Conservation (phyloP, 257 asterid species). For the Anisodus tanguticus region DNA sequence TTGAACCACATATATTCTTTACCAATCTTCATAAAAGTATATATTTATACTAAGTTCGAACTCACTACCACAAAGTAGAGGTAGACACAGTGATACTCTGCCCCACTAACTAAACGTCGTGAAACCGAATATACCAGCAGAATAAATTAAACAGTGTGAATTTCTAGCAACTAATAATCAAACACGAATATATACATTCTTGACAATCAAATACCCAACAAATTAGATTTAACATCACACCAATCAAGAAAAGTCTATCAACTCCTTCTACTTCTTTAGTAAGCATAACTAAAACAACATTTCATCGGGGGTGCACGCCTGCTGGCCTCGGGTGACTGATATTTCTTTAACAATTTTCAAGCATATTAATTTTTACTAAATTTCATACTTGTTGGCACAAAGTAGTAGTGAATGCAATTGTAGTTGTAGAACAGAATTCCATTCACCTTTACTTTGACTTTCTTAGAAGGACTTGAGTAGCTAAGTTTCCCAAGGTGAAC, state of each 20-base stretch:
- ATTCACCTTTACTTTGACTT: too few species aligned
- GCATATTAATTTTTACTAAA: neutral
- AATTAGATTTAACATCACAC: neutral
- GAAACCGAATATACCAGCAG: neutral
- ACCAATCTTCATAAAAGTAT: neutral
- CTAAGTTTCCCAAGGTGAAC: too few species aligned
- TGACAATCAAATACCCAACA: neutral
- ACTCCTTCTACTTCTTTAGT: neutral
- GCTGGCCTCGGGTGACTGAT: neutral
- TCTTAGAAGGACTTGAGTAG: too few species aligned
- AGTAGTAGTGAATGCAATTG: neutral
- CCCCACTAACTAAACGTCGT: neutral
- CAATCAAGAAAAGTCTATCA: neutral
- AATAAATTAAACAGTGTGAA: neutral
- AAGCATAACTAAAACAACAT: neutral
- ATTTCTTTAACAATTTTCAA: neutral
- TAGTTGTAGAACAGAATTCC: neutral
- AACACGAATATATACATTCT: neutral
- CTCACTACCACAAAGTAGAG: neutral
- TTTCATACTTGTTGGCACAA: neutral
- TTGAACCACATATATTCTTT: neutral
- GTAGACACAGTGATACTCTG: neutral
- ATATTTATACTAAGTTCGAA: neutral
- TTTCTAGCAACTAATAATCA: neutral
- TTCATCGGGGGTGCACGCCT: neutral